Evolutionary conservation across 176 grass and related monocot genomes (phyloP), one percentile per base, ranked within the genome.

Genomic region (Oryza meridionalis): DNA sequence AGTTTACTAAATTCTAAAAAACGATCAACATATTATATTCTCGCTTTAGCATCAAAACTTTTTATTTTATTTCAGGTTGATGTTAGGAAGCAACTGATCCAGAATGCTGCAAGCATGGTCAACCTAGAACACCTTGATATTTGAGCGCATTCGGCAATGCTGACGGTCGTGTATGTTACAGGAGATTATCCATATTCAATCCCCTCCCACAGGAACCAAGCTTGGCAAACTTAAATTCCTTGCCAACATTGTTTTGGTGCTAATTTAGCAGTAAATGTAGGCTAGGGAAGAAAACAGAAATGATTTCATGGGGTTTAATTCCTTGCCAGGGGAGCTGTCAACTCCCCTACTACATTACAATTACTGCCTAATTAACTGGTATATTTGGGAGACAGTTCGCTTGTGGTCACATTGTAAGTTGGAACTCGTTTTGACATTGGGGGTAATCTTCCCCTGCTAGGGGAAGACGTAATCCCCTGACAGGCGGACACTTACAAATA

Each of bases 91-190:
- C 75, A 96, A 81, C 72, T 99, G 58, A 96, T 99, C 43, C 82
- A 88, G 78, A 83, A 94, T 76, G 76, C 91, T 21, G 84, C 91
- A 59, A 96, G 84, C 75, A 88, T 66, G 88, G 80, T 99, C 77
- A 92, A 92, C 16, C 46, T 99, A 71, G 93, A 94, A 51, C 86
- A 96, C 67, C 96, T 99, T 43, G 96, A 96, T 82, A 99, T 99
- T 46, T 96, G 70, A 90, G 70, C 27, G 6, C 69, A 62, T 83
- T 33, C 4, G 45, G 33, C 22, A 78, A n/a, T 14, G 80, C 62
- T 49, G 80, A 64, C 75, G 9, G 46, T 68, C 71, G 27, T 83
- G 74, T 90, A 83, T 90, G 79, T 73, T 78, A 82, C 69, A 70
- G 76, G 80, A 58, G 78, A 44, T 62, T 49, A 79, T 67, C 49